A percentile compares a stretch with the other conserved stretches of the same genome.
phyloP scores from a whole-genome alignment of 2,329 filamentous ascomycete species.

The Neopestalotiopsis sp. region DNA sequence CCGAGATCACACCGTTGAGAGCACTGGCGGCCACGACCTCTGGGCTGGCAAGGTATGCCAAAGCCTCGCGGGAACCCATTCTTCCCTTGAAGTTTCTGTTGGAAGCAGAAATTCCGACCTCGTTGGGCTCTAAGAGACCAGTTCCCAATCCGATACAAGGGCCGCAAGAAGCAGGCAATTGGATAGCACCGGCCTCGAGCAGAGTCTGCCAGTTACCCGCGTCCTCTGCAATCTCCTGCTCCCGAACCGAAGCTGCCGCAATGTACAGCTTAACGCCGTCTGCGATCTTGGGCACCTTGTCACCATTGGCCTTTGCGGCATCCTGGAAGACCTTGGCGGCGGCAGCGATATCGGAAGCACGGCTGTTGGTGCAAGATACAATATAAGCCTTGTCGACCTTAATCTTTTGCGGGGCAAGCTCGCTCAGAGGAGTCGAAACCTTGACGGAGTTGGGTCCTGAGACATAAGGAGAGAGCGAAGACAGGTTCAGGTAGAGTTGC shows the following conservation, averaged over 20 bases:
- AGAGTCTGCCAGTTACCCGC: conserved; percentile 85
- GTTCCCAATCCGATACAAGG: conserved; percentile 84
- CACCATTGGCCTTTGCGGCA: conserved; percentile 65
- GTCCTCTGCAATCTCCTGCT: conserved; percentile 79
- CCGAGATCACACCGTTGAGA: conserved; percentile 71
- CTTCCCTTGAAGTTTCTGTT: conserved; percentile 93
- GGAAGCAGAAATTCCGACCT: conserved; percentile 81
- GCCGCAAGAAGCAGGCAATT: conserved; percentile 76
- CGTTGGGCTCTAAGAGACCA: conserved; percentile 81
- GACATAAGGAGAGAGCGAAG: conserved; percentile 82
- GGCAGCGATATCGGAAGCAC: conserved; percentile 79
- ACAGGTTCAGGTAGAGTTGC: conserved; percentile 79
- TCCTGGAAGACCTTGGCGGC: conserved; percentile 87
- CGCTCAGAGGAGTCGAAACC: conserved; percentile 75
- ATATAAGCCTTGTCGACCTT: conserved; percentile 84
- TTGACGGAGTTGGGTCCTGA: conserved; percentile 93
- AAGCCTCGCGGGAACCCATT: conserved; percentile 81
- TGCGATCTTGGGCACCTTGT: conserved; percentile 69
- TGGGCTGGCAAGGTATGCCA: conserved; percentile 86
- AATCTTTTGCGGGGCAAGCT: conserved; percentile 77
- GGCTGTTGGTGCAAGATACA: conserved; percentile 87
- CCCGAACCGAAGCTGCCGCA: conserved; percentile 79
- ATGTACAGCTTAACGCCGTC: conserved; percentile 85
- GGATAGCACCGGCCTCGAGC: conserved; percentile 76
- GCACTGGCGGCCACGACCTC: conserved; percentile 93